Evolutionary conservation across 1,284 basidiomycete genomes (phyloP), one percentile per base, ranked within the genome.

Genomic region (Cutaneotrichosporon spelunceum): DNA sequence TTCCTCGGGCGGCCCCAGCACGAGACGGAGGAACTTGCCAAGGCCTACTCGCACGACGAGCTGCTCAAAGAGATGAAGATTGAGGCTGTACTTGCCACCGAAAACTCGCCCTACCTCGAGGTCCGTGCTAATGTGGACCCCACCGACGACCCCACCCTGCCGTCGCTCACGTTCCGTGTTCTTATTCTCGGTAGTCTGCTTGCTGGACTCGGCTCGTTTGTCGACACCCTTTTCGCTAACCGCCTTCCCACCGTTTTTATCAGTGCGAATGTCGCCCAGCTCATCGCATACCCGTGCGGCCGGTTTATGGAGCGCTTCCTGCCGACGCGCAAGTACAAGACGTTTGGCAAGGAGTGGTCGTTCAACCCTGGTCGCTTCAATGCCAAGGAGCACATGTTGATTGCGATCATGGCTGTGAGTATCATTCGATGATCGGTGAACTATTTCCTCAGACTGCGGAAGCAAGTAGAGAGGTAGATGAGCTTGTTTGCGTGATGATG

Each of bases 101-200:
- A 73, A 55, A 74, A 74, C 61, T 93, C 90, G 3, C 90, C 91
- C 9, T 93, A 93, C 72, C 86, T 90, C 4, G 90, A 93, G 82
- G 91, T 93, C 44, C 86, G 91, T 58, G 90, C 91, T 26, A 86
- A 89, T 6, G 88, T 93, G 21, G 82, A 88, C 33, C 89, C 86
- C 69, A 81, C 85, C 29, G 91, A 93, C 70, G 90, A 93, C 73
- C 84, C 86, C 1, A 78, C 81, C 6, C 89, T 92, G 82, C 88
- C 88, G 3, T 87, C 87, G 53, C 89, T 88, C 78, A 94, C 91
- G 2, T 90, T 93, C 81, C 84, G 91, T 70, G 86, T 87, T 84
- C 90, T 88, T 88, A 70, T 83, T 9, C 81, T 88, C 42, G 85
- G 89, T 65, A 68, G 82, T 48, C 68, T 84, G 24, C 86, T 72